Conservation (phyloP, 2,329 filamentous ascomycete genomes). For the Ustulina deusta region DNA sequence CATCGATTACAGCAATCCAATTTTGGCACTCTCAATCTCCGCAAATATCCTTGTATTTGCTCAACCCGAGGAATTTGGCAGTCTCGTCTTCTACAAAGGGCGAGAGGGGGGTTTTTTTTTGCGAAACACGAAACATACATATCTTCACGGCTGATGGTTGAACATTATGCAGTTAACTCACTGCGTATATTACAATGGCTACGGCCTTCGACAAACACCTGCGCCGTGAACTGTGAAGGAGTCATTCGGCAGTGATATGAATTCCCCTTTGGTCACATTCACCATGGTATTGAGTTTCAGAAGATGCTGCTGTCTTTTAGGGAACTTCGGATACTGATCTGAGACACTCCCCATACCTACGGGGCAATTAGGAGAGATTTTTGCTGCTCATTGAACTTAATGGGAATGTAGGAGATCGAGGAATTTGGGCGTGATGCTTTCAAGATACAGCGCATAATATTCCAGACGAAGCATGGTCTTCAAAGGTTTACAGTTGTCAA, state of each 20-base stretch:
- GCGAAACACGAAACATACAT: conserved; percentile 21
- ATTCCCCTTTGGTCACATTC: no score
- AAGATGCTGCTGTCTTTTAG: conserved; percentile 25
- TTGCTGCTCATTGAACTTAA: conserved; percentile 36
- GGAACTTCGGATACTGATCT: conserved; percentile 27
- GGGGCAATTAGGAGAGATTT: conserved; percentile 31
- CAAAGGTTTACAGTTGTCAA: conserved; percentile 18
- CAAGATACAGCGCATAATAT: conserved; percentile 21
- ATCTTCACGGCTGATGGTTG: conserved; percentile 14
- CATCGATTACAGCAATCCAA: conserved; percentile 9
- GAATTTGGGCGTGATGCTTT: conserved; percentile 36
- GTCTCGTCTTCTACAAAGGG: conserved; percentile 7
- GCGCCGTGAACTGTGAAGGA: background rate
- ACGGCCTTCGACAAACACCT: conserved; percentile 8
- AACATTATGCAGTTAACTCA: conserved; percentile 4
- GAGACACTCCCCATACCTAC: conserved; percentile 14
- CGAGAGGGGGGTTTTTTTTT: conserved; percentile 18
- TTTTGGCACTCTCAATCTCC: conserved; percentile 27
- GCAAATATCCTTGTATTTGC: conserved; percentile 30
- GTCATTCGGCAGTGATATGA: conserved; percentile 17
- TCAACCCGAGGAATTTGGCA: conserved; percentile 20
- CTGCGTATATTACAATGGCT: conserved; percentile 7
- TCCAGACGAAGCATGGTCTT: conserved; percentile 18
- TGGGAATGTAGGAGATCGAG: conserved; percentile 34
- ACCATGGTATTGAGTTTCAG: conserved; percentile 23